Evolutionary conservation across 345 rosid genomes (phyloP).

Genomic region (Firmiana major): DNA sequence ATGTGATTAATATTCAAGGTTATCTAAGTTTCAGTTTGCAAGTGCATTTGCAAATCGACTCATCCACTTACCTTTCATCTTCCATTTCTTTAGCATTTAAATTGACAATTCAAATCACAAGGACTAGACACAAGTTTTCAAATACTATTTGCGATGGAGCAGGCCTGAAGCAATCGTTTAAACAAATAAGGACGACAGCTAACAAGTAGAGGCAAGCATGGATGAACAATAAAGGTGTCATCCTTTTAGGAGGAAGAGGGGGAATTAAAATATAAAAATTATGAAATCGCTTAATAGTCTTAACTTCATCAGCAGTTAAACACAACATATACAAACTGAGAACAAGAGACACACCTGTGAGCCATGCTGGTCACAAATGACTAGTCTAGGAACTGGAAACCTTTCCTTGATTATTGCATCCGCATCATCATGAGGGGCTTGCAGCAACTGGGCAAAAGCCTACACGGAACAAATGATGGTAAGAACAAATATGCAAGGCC

Average conservation of each 20-base stretch:
- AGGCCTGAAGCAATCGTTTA: not conserved
- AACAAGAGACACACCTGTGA: constrained; percentile 63
- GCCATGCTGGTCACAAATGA: constrained; percentile 91
- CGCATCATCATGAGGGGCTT: constrained; percentile 65
- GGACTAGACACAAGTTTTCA: not conserved
- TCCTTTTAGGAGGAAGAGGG: not conserved
- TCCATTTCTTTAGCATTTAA: not conserved
- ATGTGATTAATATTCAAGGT: not conserved
- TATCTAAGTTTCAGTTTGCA: not conserved
- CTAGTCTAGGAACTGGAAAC: constrained; percentile 92
- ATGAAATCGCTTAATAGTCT: too few relatives aligned
- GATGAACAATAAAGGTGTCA: not conserved
- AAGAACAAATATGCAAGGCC: not conserved
- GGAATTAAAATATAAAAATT: not conserved
- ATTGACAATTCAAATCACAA: not conserved
- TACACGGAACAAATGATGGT: constrained; percentile 19
- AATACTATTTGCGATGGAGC: not conserved
- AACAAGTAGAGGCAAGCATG: not conserved
- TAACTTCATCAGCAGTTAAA: constrained; percentile 1
- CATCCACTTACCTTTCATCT: not conserved
- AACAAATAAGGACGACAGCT: too few relatives aligned
- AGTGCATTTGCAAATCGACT: not conserved
- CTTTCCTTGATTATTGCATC: constrained; percentile 69
- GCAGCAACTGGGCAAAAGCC: constrained; percentile 80
- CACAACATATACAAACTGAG: not conserved